Evolutionary conservation across 2,329 filamentous ascomycete species (phyloP).

Genomic region (Rhynchosporium agropyri): DNA sequence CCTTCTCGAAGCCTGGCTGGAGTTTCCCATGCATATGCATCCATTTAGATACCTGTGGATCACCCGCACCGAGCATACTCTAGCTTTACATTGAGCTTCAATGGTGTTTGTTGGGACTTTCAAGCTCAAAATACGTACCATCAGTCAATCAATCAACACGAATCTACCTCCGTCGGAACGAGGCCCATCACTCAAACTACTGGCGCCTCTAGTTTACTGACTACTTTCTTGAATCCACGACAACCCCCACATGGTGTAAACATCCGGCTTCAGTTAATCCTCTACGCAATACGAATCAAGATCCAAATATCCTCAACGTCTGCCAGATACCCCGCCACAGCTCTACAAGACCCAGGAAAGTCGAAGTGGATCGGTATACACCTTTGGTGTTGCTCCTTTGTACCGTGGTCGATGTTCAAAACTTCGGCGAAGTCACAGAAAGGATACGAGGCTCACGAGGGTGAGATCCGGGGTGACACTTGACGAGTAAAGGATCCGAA

Average conservation of each 20-base stretch:
- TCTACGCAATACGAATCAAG: conserved; percentile 12
- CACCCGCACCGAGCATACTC: conserved; percentile 8
- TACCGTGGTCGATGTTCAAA: conserved; percentile 16
- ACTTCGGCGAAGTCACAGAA: conserved; percentile 14
- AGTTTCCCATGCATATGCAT: conserved; percentile 13
- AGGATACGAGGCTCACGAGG: conserved; percentile 16
- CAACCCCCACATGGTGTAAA: neutral
- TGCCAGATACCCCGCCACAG: conserved; percentile 12
- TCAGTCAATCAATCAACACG: neutral
- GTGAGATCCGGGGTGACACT: conserved; percentile 26
- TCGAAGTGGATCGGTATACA: conserved; percentile 1
- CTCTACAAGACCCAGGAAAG: conserved; percentile 5
- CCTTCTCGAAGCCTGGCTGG: neutral
- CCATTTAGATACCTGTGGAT: conserved; percentile 18
- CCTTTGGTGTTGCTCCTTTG: conserved; percentile 8
- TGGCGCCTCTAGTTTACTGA: conserved; percentile 11
- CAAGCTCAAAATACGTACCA: neutral
- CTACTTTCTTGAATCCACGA: conserved; percentile 13
- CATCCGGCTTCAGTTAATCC: neutral
- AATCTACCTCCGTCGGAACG: conserved; percentile 6
- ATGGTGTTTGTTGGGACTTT: conserved; percentile 21
- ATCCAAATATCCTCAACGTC: conserved; percentile 16
- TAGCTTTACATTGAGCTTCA: conserved; percentile 1
- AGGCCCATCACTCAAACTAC: neutral
- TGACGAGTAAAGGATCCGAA: conserved; percentile 19